A percentile compares a stretch with the other conserved stretches of the same genome.
phyloP scores from a whole-genome alignment of 768 basidiomycete species.

The Russula sp. region DNA sequence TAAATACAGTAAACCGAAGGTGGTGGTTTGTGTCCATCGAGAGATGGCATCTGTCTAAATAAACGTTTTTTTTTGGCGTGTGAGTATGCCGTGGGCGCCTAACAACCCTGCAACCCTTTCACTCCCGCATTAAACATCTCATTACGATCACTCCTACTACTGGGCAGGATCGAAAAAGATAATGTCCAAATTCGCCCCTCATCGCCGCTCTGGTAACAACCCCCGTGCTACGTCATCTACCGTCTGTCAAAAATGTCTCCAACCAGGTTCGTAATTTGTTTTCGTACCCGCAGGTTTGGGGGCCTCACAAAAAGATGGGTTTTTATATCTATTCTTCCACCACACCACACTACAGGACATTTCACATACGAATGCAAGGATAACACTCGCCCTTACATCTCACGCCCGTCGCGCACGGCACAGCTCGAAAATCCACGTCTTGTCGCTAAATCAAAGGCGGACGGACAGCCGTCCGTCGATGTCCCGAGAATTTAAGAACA shows the following conservation, averaged over 20 bases:
- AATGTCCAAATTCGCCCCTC: slow-evolving; percentile 84
- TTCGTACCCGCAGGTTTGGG: no score
- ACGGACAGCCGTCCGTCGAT: slow-evolving; percentile 71
- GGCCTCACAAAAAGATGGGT: no score
- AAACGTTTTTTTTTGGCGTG: neutral
- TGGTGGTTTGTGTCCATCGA: slow-evolving; percentile 1
- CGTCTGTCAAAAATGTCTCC: slow-evolving; percentile 79
- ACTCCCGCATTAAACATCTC: neutral
- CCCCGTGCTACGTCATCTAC: slow-evolving; percentile 65
- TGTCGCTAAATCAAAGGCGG: slow-evolving; percentile 56
- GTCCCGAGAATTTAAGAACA: slow-evolving; percentile 88
- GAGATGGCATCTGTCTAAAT: neutral
- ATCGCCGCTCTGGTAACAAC: slow-evolving; percentile 56
- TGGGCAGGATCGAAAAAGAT: neutral
- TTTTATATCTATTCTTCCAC: no score
- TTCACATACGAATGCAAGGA: slow-evolving; percentile 90
- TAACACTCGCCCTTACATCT: slow-evolving; percentile 69
- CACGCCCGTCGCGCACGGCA: slow-evolving; percentile 86
- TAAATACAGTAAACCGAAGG: neutral
- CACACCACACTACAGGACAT: slow-evolving; percentile 54
- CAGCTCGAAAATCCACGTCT: slow-evolving; percentile 75
- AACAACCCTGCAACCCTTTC: no score
- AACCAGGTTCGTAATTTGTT: slow-evolving; percentile 47
- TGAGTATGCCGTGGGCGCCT: no score
- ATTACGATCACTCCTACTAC: neutral